phyloP scores from a whole-genome alignment of 495 filamentous ascomycete genomes.

The Aspergillus nidulans region DNA sequence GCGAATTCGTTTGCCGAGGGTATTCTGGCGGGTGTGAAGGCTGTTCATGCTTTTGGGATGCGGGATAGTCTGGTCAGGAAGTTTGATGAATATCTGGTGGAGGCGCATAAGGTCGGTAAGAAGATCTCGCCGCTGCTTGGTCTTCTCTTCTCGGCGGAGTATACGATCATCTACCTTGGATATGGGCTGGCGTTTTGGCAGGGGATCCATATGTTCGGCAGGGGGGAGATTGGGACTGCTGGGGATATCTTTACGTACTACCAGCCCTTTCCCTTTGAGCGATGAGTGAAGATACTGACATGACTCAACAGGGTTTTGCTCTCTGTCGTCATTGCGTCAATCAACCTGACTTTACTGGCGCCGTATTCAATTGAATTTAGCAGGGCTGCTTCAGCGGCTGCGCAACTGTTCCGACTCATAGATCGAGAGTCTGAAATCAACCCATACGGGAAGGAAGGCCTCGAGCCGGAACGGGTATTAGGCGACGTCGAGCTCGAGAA shows the following conservation, averaged over 20 bases:
- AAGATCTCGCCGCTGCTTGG: conserved; percentile 66
- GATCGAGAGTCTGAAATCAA: conserved; percentile 29
- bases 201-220: conserved; percentile 72
- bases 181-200: conserved; percentile 96
- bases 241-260: conserved; percentile 54
- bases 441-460: conserved; percentile 12
- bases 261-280: conserved; percentile 38
- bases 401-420: conserved; percentile 34
- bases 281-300: conserved; percentile 89
- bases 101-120: conserved; percentile 71
- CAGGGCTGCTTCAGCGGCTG: conserved; percentile 31
- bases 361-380: conserved; percentile 27
- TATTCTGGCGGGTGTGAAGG: conserved; percentile 87
- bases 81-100: conserved; percentile 69
- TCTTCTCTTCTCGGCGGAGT: conserved; percentile 76
- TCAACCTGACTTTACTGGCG: conserved; percentile 27
- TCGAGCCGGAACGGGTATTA: background rate
- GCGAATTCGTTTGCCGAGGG: conserved; percentile 91
- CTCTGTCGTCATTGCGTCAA: conserved; percentile 40
- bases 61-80: conserved; percentile 80
- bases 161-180: conserved; percentile 77
- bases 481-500: conserved; percentile 4
- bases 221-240: conserved; percentile 51
- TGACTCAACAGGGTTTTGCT: conserved; percentile 58
- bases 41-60: conserved; percentile 85